phyloP scores from a whole-genome alignment of 345 rosid species.

The Citrus maxima region DNA sequence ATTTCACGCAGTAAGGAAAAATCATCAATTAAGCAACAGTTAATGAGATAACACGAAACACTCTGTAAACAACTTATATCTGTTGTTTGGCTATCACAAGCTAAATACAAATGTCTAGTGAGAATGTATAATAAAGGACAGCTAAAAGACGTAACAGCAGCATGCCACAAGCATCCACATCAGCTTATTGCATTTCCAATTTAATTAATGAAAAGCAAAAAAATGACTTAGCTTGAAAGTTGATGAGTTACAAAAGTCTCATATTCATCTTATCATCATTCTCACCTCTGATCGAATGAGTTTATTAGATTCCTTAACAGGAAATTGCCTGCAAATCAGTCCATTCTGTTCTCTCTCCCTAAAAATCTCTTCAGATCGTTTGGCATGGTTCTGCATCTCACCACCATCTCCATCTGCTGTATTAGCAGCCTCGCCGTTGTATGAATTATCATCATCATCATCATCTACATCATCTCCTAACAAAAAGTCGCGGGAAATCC shows the following conservation, averaged over 20 bases:
- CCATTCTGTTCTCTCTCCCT: conserved; percentile 65
- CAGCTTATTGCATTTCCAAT: not conserved
- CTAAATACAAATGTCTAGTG: not conserved
- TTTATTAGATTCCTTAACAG: conserved; percentile 79
- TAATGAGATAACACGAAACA: not conserved
- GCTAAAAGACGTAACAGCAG: not conserved
- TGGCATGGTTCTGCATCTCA: conserved; percentile 45
- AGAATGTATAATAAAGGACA: not conserved
- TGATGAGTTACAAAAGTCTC: not conserved
- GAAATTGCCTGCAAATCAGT: conserved; percentile 79
- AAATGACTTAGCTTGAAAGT: not conserved
- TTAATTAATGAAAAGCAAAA: not conserved
- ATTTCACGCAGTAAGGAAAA: not conserved
- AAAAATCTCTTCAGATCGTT: conserved; percentile 73
- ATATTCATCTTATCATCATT: not conserved
- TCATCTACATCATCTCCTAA: conserved; percentile 61
- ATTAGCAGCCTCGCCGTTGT: conserved; percentile 54
- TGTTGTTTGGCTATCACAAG: not conserved
- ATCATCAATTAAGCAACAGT: not conserved
- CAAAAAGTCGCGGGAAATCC: conserved; percentile 49
- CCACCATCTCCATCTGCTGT: conserved; percentile 46
- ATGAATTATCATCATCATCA: conserved; percentile 40
- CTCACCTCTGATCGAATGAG: conserved; percentile 85
- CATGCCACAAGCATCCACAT: not conserved
- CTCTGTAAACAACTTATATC: not conserved